Base-by-base conservation (phyloP, 768 basidiomycete genomes). In the Ramaria rubella region DNA sequence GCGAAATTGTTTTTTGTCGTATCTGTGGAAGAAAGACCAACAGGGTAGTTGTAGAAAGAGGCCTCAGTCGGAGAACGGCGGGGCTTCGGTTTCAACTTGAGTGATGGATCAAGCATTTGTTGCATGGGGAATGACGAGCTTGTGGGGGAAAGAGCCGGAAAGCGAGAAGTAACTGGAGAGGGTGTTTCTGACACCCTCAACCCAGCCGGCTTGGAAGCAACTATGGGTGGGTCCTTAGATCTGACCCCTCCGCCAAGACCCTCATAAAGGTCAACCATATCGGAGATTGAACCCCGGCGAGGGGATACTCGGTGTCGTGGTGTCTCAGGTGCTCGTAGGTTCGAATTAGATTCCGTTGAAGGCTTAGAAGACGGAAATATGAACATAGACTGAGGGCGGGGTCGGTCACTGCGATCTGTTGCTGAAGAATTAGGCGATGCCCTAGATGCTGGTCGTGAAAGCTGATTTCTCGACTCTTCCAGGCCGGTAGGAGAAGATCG, bases 181-280 rank as follows among this genome's bases (percentile, higher is more conserved):
- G 54, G 43, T 17, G 43, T 55, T 30, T 44, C 33, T 27, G 46
- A 31, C 4, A 63, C 54, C 43, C 64, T 61, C 45, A 70, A 59
- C n/a, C 61, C 66, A 17, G 65, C 49, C 17, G 72, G 64, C 58
- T 73, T 76, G 5, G 63, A 49, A 26, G 62, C 43, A 27, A 60
- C 52, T 19, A 54, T 68, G 2, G 76, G 69, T 34, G 73, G 65
- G 17, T 63, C 29, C 40, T 67, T 55, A 9, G 70, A 49, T 4
- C 67, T 60, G 27, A 68, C 57, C 21, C 71, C 60, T 54, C 64
- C 71, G 31, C 76, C 78, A 54, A 91, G 82, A 6, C 82, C 80
- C 68, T 93, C 90, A 67, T 84, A 93, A 44, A 75, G 80, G 61
- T 88, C 86, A 24, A 92, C 90, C 81, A 92, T 90, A 64, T 92